Base-by-base conservation (phyloP, 2,329 filamentous ascomycete genomes). In the Metarhizium humberi region DNA sequence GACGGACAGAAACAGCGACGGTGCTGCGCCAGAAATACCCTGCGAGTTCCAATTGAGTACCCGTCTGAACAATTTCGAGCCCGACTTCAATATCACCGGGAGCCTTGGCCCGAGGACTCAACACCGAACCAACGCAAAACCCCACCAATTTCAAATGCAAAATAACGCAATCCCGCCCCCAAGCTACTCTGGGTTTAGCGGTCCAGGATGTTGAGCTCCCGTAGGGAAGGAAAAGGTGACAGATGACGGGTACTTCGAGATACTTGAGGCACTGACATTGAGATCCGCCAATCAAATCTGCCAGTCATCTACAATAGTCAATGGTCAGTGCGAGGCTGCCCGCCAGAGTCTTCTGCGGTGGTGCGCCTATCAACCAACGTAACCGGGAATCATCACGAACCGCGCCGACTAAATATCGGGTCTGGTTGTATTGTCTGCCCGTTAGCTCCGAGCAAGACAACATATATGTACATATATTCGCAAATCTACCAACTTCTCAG, bases 121-220 rank as follows among this genome's bases (percentile, higher is more conserved):
- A 6, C 38, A 6, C n/a, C n/a, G 16, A 10, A 45, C 42, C 18
- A 20, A 2, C 7, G 4, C 8, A 6, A 10, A 20, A 57, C 20
- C 57, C 49, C 51, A 30, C 43, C 25, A 20, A 38, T 30, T 47
- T 30, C 25, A 43, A 45, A 20, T 25, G 54, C 43, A 57, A 63
- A 59, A 34, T 60, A 61, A 55, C 59, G 60, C 59, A 58, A 53
- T 57, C 49, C 52, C 46, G 36, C 58, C 53, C 55, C 57, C 55
- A 62, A 61, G 54, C 64, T 60, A 52, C 55, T 63, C 57, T 52
- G 29, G 58, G 60, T 38, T 56, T 65, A 64, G 61, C 45, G 45
- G 25, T 29, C 47, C 50, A 52, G 48, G 55, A 55, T 58, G 55
- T 51, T 45, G 42, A 45, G 42, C n/a, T 20, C 46, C 56, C 58